Conservation (phyloP, 192 early-diverging fungal species). For the Dissophora globulifera region DNA sequence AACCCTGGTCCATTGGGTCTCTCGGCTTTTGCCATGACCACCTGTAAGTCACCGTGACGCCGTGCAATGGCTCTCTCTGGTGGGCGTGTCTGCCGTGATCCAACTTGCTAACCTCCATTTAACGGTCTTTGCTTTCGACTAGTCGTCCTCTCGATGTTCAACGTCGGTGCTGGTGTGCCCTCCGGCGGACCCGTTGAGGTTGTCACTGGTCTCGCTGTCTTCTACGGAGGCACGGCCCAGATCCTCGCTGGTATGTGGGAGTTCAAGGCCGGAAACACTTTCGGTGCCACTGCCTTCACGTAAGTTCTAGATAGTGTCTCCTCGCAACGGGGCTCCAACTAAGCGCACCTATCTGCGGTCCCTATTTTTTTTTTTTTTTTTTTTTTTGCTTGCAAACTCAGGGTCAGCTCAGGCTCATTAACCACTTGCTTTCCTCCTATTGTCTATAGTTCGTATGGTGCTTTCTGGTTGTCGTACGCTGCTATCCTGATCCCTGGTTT, state of each 20-base stretch:
- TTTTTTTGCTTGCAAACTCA: too few species aligned
- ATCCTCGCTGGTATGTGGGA: conserved; percentile 87
- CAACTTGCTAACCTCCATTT: too few species aligned
- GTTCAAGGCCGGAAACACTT: conserved; percentile 78
- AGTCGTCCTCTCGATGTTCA: conserved; percentile 76
- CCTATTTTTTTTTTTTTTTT: too few species aligned
- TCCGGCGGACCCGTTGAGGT: conserved; percentile 61
- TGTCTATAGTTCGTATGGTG: conserved; percentile 54
- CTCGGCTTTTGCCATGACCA: conserved; percentile 69
- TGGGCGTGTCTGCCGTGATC: not conserved
- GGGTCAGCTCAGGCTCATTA: not conserved
- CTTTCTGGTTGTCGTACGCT: conserved; percentile 74
- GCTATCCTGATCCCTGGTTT: conserved; percentile 67
- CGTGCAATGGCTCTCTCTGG: not conserved
- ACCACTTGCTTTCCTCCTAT: not conserved
- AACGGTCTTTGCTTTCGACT: too few species aligned
- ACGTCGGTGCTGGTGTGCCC: conserved; percentile 71
- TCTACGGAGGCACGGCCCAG: conserved; percentile 81
- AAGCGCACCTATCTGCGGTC: too few species aligned
- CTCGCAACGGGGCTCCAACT: not conserved
- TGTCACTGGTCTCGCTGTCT: conserved; percentile 73
- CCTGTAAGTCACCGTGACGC: conserved; percentile 8
- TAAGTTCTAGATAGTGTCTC: conserved; percentile 31
- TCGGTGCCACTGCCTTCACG: conserved; percentile 83
- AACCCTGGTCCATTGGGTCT: conserved; percentile 74